phyloP scores from a whole-genome alignment of 2,329 filamentous ascomycete species.

The Lizonia empirigonia region DNA sequence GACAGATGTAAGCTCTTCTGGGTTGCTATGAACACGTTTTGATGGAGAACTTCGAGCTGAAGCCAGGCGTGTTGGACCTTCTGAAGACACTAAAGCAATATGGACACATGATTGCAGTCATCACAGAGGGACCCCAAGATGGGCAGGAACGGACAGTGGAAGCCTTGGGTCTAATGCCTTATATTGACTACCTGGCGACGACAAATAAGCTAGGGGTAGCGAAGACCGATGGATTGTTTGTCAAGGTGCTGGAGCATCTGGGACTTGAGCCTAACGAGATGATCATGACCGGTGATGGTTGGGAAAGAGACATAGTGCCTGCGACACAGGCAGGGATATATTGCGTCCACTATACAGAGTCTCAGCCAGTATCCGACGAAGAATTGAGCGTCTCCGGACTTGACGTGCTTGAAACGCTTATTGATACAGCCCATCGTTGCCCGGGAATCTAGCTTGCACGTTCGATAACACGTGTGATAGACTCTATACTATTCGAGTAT shows the following conservation, averaged over 20 bases:
- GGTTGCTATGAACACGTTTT: not conserved
- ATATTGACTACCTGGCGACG: conserved; percentile 42
- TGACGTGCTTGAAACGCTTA: not conserved
- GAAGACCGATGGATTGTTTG: not conserved
- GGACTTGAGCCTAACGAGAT: conserved; percentile 6
- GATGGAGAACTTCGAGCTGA: not conserved
- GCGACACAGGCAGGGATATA: conserved; percentile 12
- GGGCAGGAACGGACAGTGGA: conserved; percentile 53
- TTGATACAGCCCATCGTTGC: not conserved
- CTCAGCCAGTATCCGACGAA: not conserved
- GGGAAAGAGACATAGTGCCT: conserved; percentile 20
- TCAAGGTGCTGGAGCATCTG: not conserved
- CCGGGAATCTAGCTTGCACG: not conserved
- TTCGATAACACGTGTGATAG: not conserved
- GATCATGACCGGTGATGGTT: conserved; percentile 22
- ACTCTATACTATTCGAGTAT: not conserved
- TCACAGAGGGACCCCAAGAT: conserved; percentile 57
- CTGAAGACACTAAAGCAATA: conserved; percentile 42
- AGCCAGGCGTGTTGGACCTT: conserved; percentile 47
- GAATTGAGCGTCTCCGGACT: not conserved
- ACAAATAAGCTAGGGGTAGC: conserved; percentile 41
- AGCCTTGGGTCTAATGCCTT: conserved; percentile 37
- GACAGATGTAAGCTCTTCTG: not conserved
- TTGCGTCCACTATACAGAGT: not conserved
- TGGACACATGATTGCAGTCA: conserved; percentile 51